Evolutionary conservation across 768 basidiomycete genomes (phyloP).

Genomic region (Xerocomellus amylosporus): DNA sequence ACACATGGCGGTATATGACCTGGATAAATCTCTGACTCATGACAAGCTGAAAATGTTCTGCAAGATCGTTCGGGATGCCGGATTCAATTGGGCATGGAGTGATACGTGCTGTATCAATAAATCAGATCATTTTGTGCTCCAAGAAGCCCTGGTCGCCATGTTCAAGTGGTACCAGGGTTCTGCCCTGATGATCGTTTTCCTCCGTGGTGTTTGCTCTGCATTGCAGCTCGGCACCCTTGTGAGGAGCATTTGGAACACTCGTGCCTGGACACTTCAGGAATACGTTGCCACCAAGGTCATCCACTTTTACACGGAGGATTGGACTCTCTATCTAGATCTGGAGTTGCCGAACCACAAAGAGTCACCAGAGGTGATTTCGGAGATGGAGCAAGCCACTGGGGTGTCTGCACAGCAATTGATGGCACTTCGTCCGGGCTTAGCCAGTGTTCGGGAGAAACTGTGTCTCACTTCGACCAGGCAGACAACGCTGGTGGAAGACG

Average conservation of each 20-base stretch:
- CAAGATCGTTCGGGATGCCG: too few species aligned
- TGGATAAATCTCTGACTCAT: neutral
- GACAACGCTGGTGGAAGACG: neutral
- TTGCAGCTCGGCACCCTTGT: neutral
- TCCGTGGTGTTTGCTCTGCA: neutral
- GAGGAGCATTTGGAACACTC: conserved; percentile 9
- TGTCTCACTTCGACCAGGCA: neutral
- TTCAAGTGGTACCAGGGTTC: too few species aligned
- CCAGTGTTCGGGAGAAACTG: neutral
- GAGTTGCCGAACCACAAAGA: neutral
- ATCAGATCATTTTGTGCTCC: too few species aligned
- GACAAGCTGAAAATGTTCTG: neutral
- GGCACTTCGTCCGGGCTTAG: neutral
- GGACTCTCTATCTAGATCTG: neutral
- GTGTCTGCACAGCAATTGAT: neutral
- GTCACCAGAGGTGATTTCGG: neutral
- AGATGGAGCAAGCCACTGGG: neutral
- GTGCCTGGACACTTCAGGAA: neutral
- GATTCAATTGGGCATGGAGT: too few species aligned
- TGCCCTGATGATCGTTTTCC: neutral
- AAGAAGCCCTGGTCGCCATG: too few species aligned
- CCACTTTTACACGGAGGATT: neutral
- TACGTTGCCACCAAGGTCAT: neutral
- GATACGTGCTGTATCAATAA: too few species aligned
- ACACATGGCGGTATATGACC: neutral